These are phyloP conservation scores for Incumbomyces delicatus DNA, from an alignment of 2,329 filamentous ascomycete species.

Conservation along the genomic window DNA sequence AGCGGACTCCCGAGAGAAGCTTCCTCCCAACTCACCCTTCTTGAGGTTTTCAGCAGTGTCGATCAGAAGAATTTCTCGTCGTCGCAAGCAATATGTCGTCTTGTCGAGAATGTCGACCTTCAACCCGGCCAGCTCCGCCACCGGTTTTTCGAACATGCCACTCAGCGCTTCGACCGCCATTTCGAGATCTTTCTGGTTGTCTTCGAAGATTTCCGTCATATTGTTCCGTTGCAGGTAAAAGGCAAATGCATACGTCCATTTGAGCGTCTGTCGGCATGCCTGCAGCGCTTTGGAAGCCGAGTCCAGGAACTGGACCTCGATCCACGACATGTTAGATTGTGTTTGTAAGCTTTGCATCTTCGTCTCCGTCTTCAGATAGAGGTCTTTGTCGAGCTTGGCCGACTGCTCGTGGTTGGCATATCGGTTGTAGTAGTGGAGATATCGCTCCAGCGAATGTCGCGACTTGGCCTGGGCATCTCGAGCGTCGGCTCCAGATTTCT, in stretches of 20 bases:
- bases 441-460: conserved; percentile 83
- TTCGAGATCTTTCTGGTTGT: conserved; percentile 96
- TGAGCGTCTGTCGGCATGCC: conserved; percentile 93
- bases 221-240: conserved; percentile 97
- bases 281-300: conserved; percentile 87
- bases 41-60: conserved; percentile 90
- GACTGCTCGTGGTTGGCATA: conserved; percentile 99
- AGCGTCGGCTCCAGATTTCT: conserved; percentile 86
- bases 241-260: conserved; percentile 98
- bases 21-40: conserved; percentile 52
- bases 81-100: conserved; percentile 91
- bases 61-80: conserved; percentile 77
- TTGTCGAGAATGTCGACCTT: conserved; percentile 99
- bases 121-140: conserved; percentile 70
- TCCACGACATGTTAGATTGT: conserved; percentile 94
- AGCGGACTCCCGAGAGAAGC: background rate
- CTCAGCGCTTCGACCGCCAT: conserved; percentile 93
- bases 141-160: conserved; percentile 99
- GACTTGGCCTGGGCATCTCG: conserved; percentile 87
- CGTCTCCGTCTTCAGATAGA: conserved; percentile 92
- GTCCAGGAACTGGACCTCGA: conserved; percentile 95
- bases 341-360: conserved; percentile 97
- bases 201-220: conserved; percentile 91
- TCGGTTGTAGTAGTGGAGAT: conserved; percentile 96
- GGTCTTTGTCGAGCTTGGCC: conserved; percentile 89